Conservation (phyloP, 768 basidiomycete genomes). For the Naganishia kalamii region DNA sequence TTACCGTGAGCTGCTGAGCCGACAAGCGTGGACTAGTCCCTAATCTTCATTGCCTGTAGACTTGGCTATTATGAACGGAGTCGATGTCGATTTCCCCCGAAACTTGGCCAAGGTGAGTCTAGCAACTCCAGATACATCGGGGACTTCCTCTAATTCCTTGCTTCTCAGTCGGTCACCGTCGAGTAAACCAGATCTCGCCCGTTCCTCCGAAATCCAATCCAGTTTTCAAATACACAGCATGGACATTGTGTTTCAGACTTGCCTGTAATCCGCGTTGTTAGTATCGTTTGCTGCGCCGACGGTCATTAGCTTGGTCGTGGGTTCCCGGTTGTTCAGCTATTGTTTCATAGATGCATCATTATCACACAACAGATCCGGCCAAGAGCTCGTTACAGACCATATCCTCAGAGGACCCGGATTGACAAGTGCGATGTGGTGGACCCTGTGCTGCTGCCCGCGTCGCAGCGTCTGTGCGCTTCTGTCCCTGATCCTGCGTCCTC, state of each 20-base stretch:
- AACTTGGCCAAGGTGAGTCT: slow-evolving; percentile 59
- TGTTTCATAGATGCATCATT: slow-evolving; percentile 11
- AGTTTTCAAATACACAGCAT: background rate
- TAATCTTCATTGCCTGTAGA: slow-evolving; percentile 43
- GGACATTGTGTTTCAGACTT: slow-evolving; percentile 8
- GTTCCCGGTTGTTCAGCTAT: background rate
- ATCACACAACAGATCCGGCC: too few species aligned
- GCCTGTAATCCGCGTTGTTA: background rate
- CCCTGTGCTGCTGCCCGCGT: too few species aligned
- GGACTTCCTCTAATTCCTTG: background rate
- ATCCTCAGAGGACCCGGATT: too few species aligned
- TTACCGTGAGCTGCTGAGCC: slow-evolving; percentile 53
- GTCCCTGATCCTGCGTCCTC: too few species aligned
- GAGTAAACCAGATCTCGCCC: slow-evolving; percentile 23
- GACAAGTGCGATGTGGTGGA: too few species aligned
- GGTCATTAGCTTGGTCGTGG: background rate
- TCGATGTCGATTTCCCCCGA: slow-evolving; percentile 96
- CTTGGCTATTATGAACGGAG: slow-evolving; percentile 88
- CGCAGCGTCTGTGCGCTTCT: too few species aligned
- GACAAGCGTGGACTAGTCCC: background rate
- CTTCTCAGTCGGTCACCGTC: slow-evolving; percentile 26
- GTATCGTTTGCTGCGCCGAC: background rate
- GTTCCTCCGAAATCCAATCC: background rate
- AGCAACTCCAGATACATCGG: too few species aligned
- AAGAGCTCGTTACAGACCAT: too few species aligned